Evolutionary conservation across 495 filamentous ascomycete species (phyloP), one percentile per base, ranked within the genome.

Genomic region (Podospora didyma): DNA sequence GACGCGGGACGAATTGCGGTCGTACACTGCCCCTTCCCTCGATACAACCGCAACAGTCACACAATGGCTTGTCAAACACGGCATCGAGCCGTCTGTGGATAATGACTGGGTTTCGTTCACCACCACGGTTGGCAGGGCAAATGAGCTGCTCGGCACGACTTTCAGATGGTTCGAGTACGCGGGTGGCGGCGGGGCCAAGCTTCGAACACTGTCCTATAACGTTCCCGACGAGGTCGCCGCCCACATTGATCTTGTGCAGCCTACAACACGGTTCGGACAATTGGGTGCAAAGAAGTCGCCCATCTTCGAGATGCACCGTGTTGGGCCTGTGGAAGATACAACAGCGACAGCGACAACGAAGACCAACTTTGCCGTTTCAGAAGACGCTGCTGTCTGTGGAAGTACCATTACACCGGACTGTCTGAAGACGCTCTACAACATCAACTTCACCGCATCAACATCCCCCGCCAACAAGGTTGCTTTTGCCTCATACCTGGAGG

Each of bases 221-320:
- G 75, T 90, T 4, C 87, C 87, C 0, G 75, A 81, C 50, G 65
- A 75, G 6, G 64, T 90, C 5, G 80, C 81, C 53, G 67, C 68
- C 24, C 82, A 86, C 60, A 78, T 89, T 56, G 79, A 83, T 49
- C 76, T 82, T 6, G 79, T 88, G 44, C 85, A 88, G 67, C 85
- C 85, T n/a, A 87, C 84, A 4, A 88, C 80, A 37, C 84, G 82
- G 6, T 88, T 89, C 41, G 66, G 69, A 53, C 58, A 64, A 42
- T 57, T 69, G 22, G 63, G 57, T 16, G 59, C 68, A 24, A 62
- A 63, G 45, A 56, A 50, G 54, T 66, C 63, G 14, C 62, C 62
- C 39, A 62, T 68, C 58, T 69, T 68, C 21, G 68, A 67, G 14
- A 57, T 60, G 55, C 57, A 57, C 54, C 53, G 44, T 24, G 26